Evolutionary conservation across 1,284 basidiomycete genomes (phyloP), one percentile per base, ranked within the genome.

Genomic region (Wallemia hederae): DNA sequence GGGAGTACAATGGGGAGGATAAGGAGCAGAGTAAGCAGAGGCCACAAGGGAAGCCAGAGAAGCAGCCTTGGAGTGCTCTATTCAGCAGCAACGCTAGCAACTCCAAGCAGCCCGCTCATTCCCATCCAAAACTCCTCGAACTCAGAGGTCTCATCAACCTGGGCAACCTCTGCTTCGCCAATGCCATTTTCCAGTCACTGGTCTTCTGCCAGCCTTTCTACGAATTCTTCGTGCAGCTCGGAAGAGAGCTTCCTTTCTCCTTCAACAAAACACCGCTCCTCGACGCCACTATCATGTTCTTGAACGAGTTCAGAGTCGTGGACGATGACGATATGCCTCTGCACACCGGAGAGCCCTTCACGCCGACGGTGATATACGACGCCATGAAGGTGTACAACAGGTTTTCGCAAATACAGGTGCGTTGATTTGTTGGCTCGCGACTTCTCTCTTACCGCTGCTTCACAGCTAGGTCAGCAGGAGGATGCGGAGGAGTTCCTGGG

Each of bases 401-500:
- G 61, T 97, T 97, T 67, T 89, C 94, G 66, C 79, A 78, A 61
- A 96, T 97, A 87, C 74, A 83, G 68, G 85, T 86, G 65, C 67
- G 81, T 75, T 39, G 14, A 57, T 1, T 61, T 57, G 39, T 60
- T 61, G 58, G 24, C 31, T 27, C 39, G 9, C 58, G 14, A 26
- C 24, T 39, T n/a, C n/a, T n/a, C n/a, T n/a, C n/a, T n/a, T n/a
- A n/a, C n/a, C 63, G 26, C 61, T 49, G 60, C 31, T 39, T 56
- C 57, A 60, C 64, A 89, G 77, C 80, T 85, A 29, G 91, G 91
- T 0, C 85, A 90, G 64, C 92, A 98, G 73, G 92, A 98, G 72
- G 92, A 98, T 63, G 92, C 92, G 0, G 91, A 98, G 70, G 92
- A 98, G 72, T 98, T 96, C 72, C 76, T 97, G n/a, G 91, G 92